A percentile compares a stretch with the other conserved stretches of the same genome.
Conservation (phyloP, 331 rosid genomes). For the Saraca asoca region DNA sequence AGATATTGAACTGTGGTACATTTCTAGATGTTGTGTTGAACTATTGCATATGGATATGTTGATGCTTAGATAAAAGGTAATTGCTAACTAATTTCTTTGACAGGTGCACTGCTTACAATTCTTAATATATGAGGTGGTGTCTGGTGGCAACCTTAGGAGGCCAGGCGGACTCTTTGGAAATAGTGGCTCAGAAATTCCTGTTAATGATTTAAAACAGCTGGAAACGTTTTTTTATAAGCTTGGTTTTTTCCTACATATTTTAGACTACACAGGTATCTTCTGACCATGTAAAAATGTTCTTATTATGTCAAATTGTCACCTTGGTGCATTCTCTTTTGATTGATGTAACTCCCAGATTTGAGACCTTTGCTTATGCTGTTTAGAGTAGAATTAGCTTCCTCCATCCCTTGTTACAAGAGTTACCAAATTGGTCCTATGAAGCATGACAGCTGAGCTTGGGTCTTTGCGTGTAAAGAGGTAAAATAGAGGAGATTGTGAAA, state of each 20-base stretch:
- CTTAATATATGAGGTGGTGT: conserved; percentile 92
- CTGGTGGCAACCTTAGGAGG: conserved; percentile 98
- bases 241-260: conserved; percentile 86
- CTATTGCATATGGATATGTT: conserved; percentile 7
- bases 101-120: conserved; percentile 98
- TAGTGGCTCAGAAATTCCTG: conserved; percentile 91
- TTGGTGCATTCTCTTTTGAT: conserved; percentile 24
- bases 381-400: too few species aligned
- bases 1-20: conserved; percentile 15
- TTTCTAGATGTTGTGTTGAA: conserved; percentile 28
- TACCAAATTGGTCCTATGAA: too few species aligned
- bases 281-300: too few species aligned
- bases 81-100: conserved; percentile 37
- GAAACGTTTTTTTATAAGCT: conserved; percentile 97
- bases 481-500: too few species aligned
- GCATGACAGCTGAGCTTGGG: too few species aligned
- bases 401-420: too few species aligned
- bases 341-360: conserved; percentile 21
- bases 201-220: conserved; percentile 85
- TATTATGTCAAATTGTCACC: conserved; percentile 11
- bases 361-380: too few species aligned
- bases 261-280: conserved; percentile 83
- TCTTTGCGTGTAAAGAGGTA: too few species aligned
- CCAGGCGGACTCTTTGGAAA: conserved; percentile 99
- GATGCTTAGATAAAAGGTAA: conserved; percentile 10